phyloP scores from a whole-genome alignment of 345 rosid genomes.

The Diplotaxis tenuifolia region DNA sequence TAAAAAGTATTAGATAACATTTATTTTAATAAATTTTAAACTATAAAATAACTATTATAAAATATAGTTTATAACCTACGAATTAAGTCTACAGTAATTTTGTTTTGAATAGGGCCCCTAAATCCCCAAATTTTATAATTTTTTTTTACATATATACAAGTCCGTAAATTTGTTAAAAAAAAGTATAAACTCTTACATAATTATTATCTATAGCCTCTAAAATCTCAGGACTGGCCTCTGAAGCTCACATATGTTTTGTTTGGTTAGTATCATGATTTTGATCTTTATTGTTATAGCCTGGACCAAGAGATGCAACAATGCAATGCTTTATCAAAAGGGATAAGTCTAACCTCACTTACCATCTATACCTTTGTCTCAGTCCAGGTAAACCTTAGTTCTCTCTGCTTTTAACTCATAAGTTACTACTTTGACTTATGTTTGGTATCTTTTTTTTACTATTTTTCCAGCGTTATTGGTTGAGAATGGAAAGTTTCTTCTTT shows the following conservation, averaged over 20 bases:
- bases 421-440: background rate
- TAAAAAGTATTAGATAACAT: too few species aligned
- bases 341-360: slow-evolving; percentile 83
- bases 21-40: too few species aligned
- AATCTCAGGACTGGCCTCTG: background rate
- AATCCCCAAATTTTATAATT: too few species aligned
- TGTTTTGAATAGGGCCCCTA: too few species aligned
- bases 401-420: background rate
- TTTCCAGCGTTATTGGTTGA: slow-evolving; percentile 77
- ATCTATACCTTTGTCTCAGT: slow-evolving; percentile 87
- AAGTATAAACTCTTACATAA: too few species aligned
- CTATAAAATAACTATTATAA: too few species aligned
- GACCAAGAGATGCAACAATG: slow-evolving; percentile 72
- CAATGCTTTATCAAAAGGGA: slow-evolving; percentile 96
- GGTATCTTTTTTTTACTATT: background rate
- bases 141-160: too few species aligned
- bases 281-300: slow-evolving; percentile 57
- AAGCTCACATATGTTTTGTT: background rate
- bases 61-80: too few species aligned
- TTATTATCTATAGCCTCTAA: background rate
- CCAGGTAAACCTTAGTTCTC: slow-evolving; percentile 52
- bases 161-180: background rate
- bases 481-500: slow-evolving; percentile 92
- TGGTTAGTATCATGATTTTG: background rate
- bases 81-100: too few species aligned